Conservation (phyloP, 441 rosid genomes). For the Heliophila coronopifolia region DNA sequence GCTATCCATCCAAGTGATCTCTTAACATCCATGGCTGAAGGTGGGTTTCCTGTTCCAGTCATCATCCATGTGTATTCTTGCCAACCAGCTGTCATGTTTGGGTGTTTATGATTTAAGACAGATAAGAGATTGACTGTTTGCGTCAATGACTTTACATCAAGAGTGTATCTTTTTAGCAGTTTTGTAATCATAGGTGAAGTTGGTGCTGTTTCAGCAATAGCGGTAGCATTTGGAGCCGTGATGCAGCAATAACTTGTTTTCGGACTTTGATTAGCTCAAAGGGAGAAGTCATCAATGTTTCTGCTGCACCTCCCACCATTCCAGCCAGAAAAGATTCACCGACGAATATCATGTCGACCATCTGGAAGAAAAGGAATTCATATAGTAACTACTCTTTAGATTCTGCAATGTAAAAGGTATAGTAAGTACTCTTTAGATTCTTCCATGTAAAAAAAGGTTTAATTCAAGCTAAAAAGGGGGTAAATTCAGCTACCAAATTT, state of each 20-base stretch:
- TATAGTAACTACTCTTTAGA: not conserved
- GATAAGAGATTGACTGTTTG: slow-evolving; percentile 63
- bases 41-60: slow-evolving; percentile 86
- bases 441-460: not conserved
- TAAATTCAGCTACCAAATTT: not conserved
- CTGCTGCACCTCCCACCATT: slow-evolving; percentile 64
- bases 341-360: slow-evolving; percentile 64
- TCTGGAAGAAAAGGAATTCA: slow-evolving; percentile 39
- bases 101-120: slow-evolving; percentile 53
- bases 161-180: slow-evolving; percentile 51
- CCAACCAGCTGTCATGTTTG: slow-evolving; percentile 56
- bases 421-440: too few species aligned
- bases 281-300: slow-evolving; percentile 62
- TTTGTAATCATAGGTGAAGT: slow-evolving; percentile 41
- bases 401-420: too few species aligned
- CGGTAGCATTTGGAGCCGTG: slow-evolving; percentile 37
- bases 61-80: slow-evolving; percentile 90
- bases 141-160: slow-evolving; percentile 55
- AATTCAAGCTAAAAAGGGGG: not conserved
- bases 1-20: slow-evolving; percentile 54
- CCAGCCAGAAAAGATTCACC: slow-evolving; percentile 78
- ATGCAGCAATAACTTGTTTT: slow-evolving; percentile 67
- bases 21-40: slow-evolving; percentile 59
- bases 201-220: slow-evolving; percentile 29
- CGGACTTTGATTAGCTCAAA: slow-evolving; percentile 80